phyloP scores from a whole-genome alignment of 2,329 filamentous ascomycete genomes.

The Zymoseptoria tritici region DNA sequence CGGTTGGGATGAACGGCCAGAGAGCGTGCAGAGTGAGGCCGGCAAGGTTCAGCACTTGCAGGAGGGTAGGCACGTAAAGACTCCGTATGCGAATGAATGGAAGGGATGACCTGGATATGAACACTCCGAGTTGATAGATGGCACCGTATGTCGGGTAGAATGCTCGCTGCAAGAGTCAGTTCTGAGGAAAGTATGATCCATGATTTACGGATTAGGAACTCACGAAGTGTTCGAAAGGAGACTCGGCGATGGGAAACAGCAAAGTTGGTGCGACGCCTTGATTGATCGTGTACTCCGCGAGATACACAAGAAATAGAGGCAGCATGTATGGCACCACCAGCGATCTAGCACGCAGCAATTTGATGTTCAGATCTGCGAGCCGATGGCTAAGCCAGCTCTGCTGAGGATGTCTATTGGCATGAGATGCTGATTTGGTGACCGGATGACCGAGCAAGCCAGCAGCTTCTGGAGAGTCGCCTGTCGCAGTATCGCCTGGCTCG shows the following conservation, averaged over 20 bases:
- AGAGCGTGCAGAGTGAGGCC: constrained; percentile 70
- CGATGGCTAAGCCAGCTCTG: constrained; percentile 4
- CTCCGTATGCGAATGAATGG: constrained; percentile 76
- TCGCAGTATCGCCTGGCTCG: constrained; percentile 33
- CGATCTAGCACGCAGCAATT: constrained; percentile 46
- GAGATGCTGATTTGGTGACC: constrained; percentile 25
- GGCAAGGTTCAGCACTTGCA: constrained; percentile 72
- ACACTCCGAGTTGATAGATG: constrained; percentile 91
- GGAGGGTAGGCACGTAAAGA: constrained; percentile 72
- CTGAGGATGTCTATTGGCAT: constrained; percentile 10
- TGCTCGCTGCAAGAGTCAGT: constrained; percentile 43
- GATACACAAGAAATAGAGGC: constrained; percentile 82
- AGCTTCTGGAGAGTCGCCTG: constrained; percentile 21
- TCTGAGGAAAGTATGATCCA: background rate
- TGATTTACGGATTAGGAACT: background rate
- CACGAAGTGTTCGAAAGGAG: constrained; percentile 67
- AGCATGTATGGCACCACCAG: constrained; percentile 58
- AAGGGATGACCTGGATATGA: constrained; percentile 84
- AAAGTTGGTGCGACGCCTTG: constrained; percentile 86
- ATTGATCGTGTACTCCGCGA: constrained; percentile 96
- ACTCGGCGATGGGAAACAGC: constrained; percentile 68
- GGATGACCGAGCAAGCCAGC: constrained; percentile 29
- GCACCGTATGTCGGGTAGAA: constrained; percentile 96
- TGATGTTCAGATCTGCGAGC: constrained; percentile 20
- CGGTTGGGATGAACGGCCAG: constrained; percentile 66